Percentiles rank a stretch among this genome's conserved stretches.
Conservation (phyloP, 1,284 basidiomycete genomes). For the Ceratorhiza oryzae-sativae region DNA sequence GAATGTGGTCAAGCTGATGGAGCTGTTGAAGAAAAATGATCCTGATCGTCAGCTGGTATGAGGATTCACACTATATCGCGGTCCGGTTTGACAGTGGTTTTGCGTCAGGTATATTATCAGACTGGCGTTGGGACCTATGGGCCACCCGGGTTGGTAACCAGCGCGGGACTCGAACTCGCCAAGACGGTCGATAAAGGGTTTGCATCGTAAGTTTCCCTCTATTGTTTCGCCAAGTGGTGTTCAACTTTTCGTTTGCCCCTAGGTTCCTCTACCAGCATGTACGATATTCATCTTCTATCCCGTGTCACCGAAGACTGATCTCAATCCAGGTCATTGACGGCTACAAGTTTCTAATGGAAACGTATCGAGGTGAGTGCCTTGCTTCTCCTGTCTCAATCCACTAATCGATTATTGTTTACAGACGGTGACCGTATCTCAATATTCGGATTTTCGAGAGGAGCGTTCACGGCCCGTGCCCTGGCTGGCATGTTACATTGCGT, state of each 20-base stretch:
- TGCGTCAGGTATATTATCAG: not conserved
- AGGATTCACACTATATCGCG: not conserved
- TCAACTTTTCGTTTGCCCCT: not conserved
- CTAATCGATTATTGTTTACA: not conserved
- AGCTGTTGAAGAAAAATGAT: conserved; percentile 38
- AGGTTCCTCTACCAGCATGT: not conserved
- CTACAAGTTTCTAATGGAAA: conserved; percentile 6
- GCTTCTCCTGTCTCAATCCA: not conserved
- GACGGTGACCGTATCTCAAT: not conserved
- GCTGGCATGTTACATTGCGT: not conserved
- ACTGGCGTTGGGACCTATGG: not conserved
- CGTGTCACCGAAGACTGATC: not conserved
- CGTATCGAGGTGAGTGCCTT: not conserved
- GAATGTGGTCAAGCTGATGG: conserved; percentile 31
- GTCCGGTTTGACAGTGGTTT: too few relatives aligned
- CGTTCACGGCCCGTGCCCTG: not conserved
- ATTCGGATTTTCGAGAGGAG: not conserved
- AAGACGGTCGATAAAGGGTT: not conserved
- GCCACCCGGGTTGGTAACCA: not conserved
- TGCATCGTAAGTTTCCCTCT: not conserved
- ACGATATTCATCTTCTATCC: not conserved
- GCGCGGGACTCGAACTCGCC: not conserved
- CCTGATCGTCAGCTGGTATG: conserved; percentile 37
- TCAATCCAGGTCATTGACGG: not conserved
- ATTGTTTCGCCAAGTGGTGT: not conserved